Conservation (phyloP, 331 rosid species). For the Phaseolus coccineus region DNA sequence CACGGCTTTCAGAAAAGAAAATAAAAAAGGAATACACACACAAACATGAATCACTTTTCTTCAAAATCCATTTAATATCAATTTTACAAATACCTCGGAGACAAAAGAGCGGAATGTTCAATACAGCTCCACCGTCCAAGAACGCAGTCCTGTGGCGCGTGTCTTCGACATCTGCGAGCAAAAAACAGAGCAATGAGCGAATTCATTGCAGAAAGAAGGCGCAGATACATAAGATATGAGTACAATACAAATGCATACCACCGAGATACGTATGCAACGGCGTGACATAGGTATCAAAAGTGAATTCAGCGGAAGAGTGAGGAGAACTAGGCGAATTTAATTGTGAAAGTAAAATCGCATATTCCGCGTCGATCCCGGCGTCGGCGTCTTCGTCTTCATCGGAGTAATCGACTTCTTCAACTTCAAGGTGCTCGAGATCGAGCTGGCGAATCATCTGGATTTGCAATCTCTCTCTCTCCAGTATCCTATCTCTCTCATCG, state of each 20-base stretch:
- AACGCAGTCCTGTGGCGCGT: constrained; percentile 79
- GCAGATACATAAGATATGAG: not conserved
- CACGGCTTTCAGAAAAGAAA: not conserved
- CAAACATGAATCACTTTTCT: not conserved
- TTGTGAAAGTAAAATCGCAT: constrained; percentile 6
- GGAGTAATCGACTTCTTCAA: constrained; percentile 80
- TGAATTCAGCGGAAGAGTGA: constrained; percentile 55
- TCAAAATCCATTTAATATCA: not conserved
- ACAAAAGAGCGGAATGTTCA: constrained; percentile 78
- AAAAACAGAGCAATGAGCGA: not conserved
- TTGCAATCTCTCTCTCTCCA: constrained; percentile 82
- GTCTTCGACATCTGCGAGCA: constrained; percentile 87
- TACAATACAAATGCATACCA: constrained; percentile 53
- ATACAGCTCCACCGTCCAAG: constrained; percentile 78
- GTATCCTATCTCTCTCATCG: constrained; percentile 51
- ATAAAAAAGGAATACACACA: no score
- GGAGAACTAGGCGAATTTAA: not conserved
- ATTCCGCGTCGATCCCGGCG: constrained; percentile 2
- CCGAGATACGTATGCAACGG: constrained; percentile 91
- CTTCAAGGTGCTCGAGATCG: constrained; percentile 83
- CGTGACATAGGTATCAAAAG: constrained; percentile 70
- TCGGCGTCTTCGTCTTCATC: constrained; percentile 59
- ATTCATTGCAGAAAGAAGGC: not conserved
- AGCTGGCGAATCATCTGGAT: constrained; percentile 89
- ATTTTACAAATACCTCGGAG: constrained; percentile 65